Conservation (phyloP, 805 yeast genomes). For the Helenozyma baotianmanensis region DNA sequence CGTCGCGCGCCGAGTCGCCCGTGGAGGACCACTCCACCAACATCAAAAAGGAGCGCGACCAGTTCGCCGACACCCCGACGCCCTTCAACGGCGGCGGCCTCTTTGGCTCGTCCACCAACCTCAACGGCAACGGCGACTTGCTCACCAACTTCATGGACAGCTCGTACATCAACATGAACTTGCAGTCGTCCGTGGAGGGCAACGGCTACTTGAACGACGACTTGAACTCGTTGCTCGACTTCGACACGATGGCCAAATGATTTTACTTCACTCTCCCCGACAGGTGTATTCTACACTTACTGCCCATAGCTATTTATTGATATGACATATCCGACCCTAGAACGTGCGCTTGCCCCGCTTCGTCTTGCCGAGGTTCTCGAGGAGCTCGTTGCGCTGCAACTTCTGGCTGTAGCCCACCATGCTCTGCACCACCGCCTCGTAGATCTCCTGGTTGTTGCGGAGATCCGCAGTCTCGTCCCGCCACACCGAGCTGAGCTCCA, state of each 20-base stretch:
- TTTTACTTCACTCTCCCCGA: too few relatives aligned
- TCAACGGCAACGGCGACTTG: constrained; percentile 8
- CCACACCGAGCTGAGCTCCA: constrained; percentile 44
- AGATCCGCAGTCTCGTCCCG: constrained; percentile 44
- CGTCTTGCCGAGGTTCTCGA: constrained; percentile 28
- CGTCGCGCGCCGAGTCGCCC: constrained; percentile 37
- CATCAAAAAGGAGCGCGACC: constrained; percentile 3
- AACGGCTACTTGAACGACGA: constrained; percentile 15
- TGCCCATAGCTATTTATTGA: too few relatives aligned
- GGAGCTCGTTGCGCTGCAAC: constrained; percentile 48
- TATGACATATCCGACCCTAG: too few relatives aligned
- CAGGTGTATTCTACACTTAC: too few relatives aligned
- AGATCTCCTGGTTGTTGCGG: constrained; percentile 64
- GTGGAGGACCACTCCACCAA: constrained; percentile 1
- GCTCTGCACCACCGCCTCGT: constrained; percentile 84
- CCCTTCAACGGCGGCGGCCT: constrained; percentile 4
- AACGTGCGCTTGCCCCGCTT: constrained; percentile 16
- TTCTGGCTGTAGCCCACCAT: constrained; percentile 88
- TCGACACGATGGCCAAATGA: too few relatives aligned
- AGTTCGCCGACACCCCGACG: constrained; percentile 3
- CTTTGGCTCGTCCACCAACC: constrained; percentile 5
- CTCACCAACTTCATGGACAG: constrained; percentile 38
- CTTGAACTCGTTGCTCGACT: not conserved
- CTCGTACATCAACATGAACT: constrained; percentile 39
- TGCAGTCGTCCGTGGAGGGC: constrained; percentile 22